Conservation (phyloP, 2,329 filamentous ascomycete genomes). For the Colletotrichum tabaci region DNA sequence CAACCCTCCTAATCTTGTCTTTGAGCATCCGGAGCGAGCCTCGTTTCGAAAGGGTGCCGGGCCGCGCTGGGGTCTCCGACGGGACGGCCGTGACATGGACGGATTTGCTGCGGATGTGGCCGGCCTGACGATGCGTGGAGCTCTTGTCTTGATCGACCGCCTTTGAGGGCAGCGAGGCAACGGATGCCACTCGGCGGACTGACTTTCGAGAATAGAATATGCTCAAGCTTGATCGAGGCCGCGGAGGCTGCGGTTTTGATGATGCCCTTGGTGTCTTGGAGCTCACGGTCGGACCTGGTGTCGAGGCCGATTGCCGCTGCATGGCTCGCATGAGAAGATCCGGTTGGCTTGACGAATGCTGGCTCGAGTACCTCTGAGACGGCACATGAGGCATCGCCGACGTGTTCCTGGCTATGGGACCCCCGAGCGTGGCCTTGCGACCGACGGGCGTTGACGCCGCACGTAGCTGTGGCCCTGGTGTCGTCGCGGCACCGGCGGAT, state of each 20-base stretch:
- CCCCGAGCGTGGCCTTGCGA: neutral
- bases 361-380: neutral
- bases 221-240: constrained; percentile 11
- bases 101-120: constrained; percentile 21
- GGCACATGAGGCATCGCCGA: neutral
- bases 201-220: constrained; percentile 8
- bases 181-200: constrained; percentile 18
- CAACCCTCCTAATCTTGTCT: constrained; percentile 36
- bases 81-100: neutral
- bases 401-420: neutral
- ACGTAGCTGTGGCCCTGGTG: neutral
- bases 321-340: constrained; percentile 6
- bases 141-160: neutral
- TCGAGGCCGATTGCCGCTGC: neutral
- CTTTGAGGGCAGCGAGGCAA: neutral
- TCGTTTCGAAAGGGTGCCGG: neutral
- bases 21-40: constrained; percentile 23
- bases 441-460: neutral
- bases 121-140: neutral
- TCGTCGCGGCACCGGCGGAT: constrained; percentile 1
- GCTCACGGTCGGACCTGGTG: neutral
- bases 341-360: constrained; percentile 12
- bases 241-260: constrained; percentile 7
- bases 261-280: neutral
- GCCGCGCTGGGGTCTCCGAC: neutral